A percentile compares a stretch with the other conserved stretches of the same genome.
phyloP scores from a whole-genome alignment of 1,139 yeast species.

The Blastobotrys serpentis region DNA sequence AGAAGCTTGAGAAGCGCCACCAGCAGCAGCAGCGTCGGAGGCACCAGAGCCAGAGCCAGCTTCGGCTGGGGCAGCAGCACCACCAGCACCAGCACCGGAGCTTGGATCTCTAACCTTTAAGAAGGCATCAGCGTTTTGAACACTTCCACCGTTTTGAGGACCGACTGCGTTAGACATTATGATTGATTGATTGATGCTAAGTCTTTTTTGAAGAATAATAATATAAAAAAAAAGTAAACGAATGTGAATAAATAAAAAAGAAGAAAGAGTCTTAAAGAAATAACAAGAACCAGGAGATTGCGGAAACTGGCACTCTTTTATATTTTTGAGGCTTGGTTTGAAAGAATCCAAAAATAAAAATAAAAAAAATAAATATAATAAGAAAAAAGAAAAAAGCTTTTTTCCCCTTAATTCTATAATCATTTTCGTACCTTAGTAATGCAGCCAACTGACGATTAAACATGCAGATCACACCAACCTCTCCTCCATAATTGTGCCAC shows the following conservation, averaged over 20 bases:
- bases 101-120: neutral
- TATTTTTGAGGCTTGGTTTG: neutral
- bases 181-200: neutral
- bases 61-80: constrained; percentile 6
- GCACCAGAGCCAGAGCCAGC: constrained; percentile 18
- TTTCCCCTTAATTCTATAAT: neutral
- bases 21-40: constrained; percentile 13
- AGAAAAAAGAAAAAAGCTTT: too few relatives aligned
- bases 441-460: neutral
- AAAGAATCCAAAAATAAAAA: too few relatives aligned
- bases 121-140: neutral
- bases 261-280: neutral
- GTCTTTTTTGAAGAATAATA: too few relatives aligned
- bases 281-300: neutral
- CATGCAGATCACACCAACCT: too few relatives aligned
- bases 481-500: too few relatives aligned
- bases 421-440: neutral
- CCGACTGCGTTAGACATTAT: constrained; percentile 1
- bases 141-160: constrained; percentile 3
- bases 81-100: neutral
- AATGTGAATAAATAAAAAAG: neutral
- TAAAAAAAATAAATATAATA: too few relatives aligned
- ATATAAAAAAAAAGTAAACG: too few relatives aligned
- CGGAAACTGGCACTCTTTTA: neutral
- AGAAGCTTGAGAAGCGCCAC: constrained; percentile 1